Percentiles rank a stretch among this genome's conserved stretches.
Evolutionary conservation across 768 basidiomycete genomes (phyloP).

Genomic region (Boletus barrowsii): DNA sequence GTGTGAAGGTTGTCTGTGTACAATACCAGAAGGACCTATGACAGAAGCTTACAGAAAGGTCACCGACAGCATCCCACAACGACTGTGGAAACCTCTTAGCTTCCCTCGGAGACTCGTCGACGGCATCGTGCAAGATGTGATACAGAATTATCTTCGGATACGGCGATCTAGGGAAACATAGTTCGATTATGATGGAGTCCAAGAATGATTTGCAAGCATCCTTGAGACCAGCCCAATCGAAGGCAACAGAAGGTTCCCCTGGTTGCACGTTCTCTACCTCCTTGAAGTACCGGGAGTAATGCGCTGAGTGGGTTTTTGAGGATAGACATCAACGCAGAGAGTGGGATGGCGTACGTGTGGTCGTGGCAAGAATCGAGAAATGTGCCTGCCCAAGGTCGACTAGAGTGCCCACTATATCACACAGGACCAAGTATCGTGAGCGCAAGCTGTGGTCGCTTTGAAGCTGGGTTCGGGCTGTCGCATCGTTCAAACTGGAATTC

Average conservation of each 20-base stretch:
- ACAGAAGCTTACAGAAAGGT: conserved; percentile 64
- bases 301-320: conserved; percentile 42
- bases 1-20: background rate
- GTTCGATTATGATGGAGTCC: conserved; percentile 79
- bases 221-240: conserved; percentile 63
- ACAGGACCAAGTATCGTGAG: conserved; percentile 58
- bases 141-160: conserved; percentile 68
- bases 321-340: background rate
- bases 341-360: conserved; percentile 52
- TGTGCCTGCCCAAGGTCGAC: conserved; percentile 60
- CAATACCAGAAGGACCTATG: conserved; percentile 34
- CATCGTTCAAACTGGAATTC: conserved; percentile 53
- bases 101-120: conserved; percentile 71
- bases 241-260: conserved; percentile 53
- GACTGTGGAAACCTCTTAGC: conserved; percentile 74
- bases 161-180: conserved; percentile 68
- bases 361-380: conserved; percentile 67
- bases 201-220: conserved; percentile 72
- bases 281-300: conserved; percentile 73
- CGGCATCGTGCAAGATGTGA: conserved; percentile 64
- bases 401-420: conserved; percentile 58
- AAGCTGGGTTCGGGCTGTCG: conserved; percentile 50
- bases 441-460: conserved; percentile 49
- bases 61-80: conserved; percentile 79
- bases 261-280: conserved; percentile 34